Evolutionary conservation across 768 basidiomycete genomes (phyloP), one percentile per base, ranked within the genome.

Genomic region (Trametes cubensis): DNA sequence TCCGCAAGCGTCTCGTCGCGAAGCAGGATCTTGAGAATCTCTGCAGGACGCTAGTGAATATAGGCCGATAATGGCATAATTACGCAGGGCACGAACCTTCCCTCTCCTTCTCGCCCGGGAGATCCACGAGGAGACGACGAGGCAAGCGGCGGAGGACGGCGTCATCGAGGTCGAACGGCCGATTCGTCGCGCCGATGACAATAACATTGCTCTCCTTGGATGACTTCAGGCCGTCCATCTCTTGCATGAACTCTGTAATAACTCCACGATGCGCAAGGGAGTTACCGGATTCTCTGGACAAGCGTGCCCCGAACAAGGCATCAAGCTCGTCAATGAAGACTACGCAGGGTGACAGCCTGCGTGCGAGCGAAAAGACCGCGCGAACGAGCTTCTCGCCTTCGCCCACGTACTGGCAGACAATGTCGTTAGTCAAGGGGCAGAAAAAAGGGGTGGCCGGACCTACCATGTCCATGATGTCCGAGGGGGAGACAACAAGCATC

Each of bases 401-500:
- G 20, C 92, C 91, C 41, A 92, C 90, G 73, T 93, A 93, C 91
- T 92, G 62, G 18, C 39, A 23, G 39, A 28, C 46, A 48, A 23
- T 8, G 44, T 18, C 1, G 42, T 59, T 40, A 62, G 50, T 30
- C 53, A 38, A 18, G 41, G 64, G 30, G 67, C 52, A 40, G 40
- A 52, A 26, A 17, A 26, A 5, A 38, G 40, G 8, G 34, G 21
- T 15, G 51, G 63, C 21, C 55, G 42, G 7, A 58, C 82, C 48
- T 63, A 92, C 92, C 92, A 95, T 95, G 72, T 97, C 94, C 87
- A 95, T 94, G 48, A 98, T 91, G 71, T 98, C 95, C 11, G 94
- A 93, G 6, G 95, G 93, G 46, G 91, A 89, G 50, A 98, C 81
- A 13, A 87, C 85, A 70, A 98, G 76, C 95, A 98, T 98, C 52